Base-by-base conservation (phyloP, 2,329 filamentous ascomycete genomes). In the Didymella lethalis region DNA sequence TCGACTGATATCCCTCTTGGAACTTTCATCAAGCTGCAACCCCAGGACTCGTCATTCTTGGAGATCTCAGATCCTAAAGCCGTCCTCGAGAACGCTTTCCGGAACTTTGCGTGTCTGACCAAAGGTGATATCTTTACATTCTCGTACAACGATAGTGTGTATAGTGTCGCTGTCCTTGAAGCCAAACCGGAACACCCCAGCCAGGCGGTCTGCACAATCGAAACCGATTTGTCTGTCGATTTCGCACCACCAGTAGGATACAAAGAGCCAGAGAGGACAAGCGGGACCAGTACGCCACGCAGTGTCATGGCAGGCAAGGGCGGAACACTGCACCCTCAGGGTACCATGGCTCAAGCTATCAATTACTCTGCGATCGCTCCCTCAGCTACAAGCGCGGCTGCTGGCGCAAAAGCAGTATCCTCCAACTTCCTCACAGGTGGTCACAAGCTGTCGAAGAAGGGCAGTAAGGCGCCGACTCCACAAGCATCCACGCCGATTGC, bases 51-150 rank as follows among this genome's bases (percentile, higher is more conserved):
- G 51, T 90, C 90, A 69, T 99, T 99, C 79, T 90, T 99, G 64
- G 94, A 98, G 45, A 98, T 99, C 75, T 94, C 90, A 70, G 95
- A 99, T 71, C 95, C 95, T 23, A 97, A 97, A 80, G 95, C 95
- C 40, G 95, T 99, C 12, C 87, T 99, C 29, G 95, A 99, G 79
- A 95, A 95, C 70, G 94, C 93, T 0, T 97, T 99, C 79, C 89
- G 94, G 43, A 96, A 96, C 78, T 99, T 98, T 79, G 92, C 93
- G 16, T 94, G 94, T 49, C 84, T 98, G 16, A 97, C 93, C 3
- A 92, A 93, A 73, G 93, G 93, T 64, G 95, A 99, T 73, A 84
- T 97, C 43, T 99, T 99, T 83, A 96, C 91, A 64, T 99, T 99
- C 76, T 86, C 90, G 68, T 99, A 99, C 81, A 99, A 99, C 77